Evolutionary conservation across 2,329 filamentous ascomycete genomes (phyloP), one percentile per base, ranked within the genome.

Genomic region (Fusarium papillatum): DNA sequence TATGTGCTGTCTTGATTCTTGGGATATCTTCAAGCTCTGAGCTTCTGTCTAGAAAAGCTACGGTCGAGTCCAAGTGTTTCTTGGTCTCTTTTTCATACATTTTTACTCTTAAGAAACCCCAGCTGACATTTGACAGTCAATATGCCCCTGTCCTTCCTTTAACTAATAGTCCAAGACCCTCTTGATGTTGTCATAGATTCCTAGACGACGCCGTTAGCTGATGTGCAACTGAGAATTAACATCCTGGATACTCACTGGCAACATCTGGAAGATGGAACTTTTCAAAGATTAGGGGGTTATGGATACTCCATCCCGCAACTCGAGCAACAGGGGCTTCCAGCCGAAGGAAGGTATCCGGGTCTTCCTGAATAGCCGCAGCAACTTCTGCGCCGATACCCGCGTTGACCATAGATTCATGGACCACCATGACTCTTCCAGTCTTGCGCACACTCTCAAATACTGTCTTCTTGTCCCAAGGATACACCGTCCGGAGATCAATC

Each of bases 341-440:
- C 5, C 93, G 89, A 74, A 97, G 82, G 82, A 98, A 98, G 0
- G 95, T 96, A 34, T 89, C 87, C 0, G 85, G 82, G 68, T 94
- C 92, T 77, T 97, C 95, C 82, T 98, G 95, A 64, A 98, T 94
- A 2, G 94, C 94, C 0, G 95, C 95, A 2, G 96, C 95, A 1
- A 98, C 93, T 81, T 98, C 95, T 7, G 96, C 95, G 3, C 96
- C 96, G 19, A 98, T 91, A 17, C 96, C 96, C 9, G 94, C 94
- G 79, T 98, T 98, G 75, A 96, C 89, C 94, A 97, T 97, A 69
- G 95, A 93, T 85, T 98, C 96, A 81, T 98, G 96, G 9, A 98
- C 96, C 2, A 98, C 93, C 66, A 98, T 90, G 46, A 94, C 95
- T 71, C 95, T 87, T 0, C 96, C 95, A 1, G 96, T 98, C 87